Evolutionary conservation across 2,329 filamentous ascomycete species (phyloP).

Genomic region (Trichoderma sp.): DNA sequence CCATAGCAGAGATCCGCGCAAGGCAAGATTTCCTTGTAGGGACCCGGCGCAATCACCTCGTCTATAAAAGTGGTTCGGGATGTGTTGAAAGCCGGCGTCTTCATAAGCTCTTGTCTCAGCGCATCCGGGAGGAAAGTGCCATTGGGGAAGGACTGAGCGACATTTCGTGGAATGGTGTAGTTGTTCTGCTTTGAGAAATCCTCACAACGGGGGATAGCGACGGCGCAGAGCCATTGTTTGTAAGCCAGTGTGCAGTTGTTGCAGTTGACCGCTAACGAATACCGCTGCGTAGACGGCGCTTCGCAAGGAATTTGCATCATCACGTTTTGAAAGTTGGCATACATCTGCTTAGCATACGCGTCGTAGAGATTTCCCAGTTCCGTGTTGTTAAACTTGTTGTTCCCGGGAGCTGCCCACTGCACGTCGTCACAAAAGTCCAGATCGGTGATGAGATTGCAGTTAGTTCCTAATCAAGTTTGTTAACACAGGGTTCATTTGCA

Average conservation of each 20-base stretch:
- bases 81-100: conserved; percentile 35
- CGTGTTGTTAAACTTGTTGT: conserved; percentile 63
- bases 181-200: conserved; percentile 65
- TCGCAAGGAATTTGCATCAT: conserved; percentile 86
- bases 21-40: conserved; percentile 90
- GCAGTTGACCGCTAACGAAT: conserved; percentile 79
- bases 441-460: conserved; percentile 83
- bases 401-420: conserved; percentile 88
- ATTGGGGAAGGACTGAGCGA: conserved; percentile 70
- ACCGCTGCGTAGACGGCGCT: conserved; percentile 69
- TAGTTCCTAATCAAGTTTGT: conserved; percentile 58
- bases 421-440: conserved; percentile 87
- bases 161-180: conserved; percentile 61
- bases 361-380: conserved; percentile 76
- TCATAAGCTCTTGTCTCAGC: conserved; percentile 28
- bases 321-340: conserved; percentile 76
- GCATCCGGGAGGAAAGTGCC: conserved; percentile 54
- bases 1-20: conserved; percentile 87
- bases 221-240: conserved; percentile 92
- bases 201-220: conserved; percentile 88
- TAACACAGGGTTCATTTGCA: neutral
- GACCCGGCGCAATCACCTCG: conserved; percentile 69
- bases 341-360: conserved; percentile 67
- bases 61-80: conserved; percentile 78
- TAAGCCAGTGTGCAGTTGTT: conserved; percentile 76